Percentiles rank a stretch among this genome's conserved stretches.
Evolutionary conservation across 1,284 basidiomycete species (phyloP).

Genomic region (Violaceomyces palustris): DNA sequence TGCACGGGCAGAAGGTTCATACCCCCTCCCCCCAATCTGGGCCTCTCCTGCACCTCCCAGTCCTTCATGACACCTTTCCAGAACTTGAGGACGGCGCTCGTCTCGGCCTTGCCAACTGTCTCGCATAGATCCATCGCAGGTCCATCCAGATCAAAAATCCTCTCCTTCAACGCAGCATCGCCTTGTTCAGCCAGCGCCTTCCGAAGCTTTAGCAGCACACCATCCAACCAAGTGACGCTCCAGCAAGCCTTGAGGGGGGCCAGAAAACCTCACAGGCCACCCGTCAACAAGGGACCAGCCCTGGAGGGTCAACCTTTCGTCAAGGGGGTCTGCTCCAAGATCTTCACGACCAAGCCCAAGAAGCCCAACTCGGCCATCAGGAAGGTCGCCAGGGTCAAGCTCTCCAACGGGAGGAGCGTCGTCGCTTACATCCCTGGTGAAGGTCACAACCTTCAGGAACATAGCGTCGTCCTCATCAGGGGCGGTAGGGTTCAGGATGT

Average conservation of each 20-base stretch:
- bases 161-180: too few relatives aligned
- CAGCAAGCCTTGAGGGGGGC: conserved; percentile 51
- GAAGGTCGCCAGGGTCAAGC: conserved; percentile 90
- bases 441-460: conserved; percentile 96
- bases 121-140: too few relatives aligned
- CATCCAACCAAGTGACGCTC: conserved; percentile 34
- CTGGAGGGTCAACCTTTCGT: conserved; percentile 49
- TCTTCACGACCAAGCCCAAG: conserved; percentile 68
- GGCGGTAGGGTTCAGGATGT: conserved; percentile 96
- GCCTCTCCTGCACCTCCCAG: too few relatives aligned
- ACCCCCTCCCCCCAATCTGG: too few relatives aligned
- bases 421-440: conserved; percentile 96
- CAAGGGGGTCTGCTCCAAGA: conserved; percentile 50
- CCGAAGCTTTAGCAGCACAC: conserved; percentile 40
- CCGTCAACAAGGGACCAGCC: conserved; percentile 49
- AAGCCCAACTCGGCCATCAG: conserved; percentile 99
- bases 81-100: too few relatives aligned
- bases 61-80: too few relatives aligned
- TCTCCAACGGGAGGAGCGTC: conserved; percentile 80
- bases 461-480: conserved; percentile 86
- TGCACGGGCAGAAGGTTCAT: too few relatives aligned
- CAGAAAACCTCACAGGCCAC: conserved; percentile 50
- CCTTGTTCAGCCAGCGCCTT: too few relatives aligned
- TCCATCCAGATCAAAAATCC: too few relatives aligned
- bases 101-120: too few relatives aligned